A percentile compares a stretch with the other conserved stretches of the same genome.
These are phyloP conservation scores for Chlamydomonas sp. DNA, from an alignment of 139 green algal species.

Conservation along the genomic window DNA sequence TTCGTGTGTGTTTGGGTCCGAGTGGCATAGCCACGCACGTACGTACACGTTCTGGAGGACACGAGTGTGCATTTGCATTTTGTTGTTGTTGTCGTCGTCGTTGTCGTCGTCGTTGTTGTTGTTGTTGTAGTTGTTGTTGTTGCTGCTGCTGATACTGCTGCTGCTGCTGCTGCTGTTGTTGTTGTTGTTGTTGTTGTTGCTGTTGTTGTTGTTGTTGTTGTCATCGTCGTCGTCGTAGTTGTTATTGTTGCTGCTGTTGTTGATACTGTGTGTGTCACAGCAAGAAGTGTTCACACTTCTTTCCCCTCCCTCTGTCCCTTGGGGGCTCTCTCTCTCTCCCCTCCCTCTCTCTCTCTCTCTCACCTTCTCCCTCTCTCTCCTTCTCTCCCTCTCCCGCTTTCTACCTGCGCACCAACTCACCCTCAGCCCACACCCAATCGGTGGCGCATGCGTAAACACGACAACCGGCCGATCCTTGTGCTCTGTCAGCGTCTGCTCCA, in stretches of 20 bases:
- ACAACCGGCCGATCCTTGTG: conserved; percentile 44
- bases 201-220: no score
- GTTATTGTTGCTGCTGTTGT: no score
- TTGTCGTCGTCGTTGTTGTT: no score
- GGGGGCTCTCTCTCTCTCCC: background rate
- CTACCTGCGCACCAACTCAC: conserved; percentile 26
- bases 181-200: no score
- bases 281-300: no score
- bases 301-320: no score
- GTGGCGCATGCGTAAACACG: conserved; percentile 69
- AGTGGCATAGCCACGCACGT: background rate
- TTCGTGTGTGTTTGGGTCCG: background rate
- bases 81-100: no score
- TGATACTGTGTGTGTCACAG: background rate
- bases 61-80: background rate
- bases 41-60: background rate
- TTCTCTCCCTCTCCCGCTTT: background rate
- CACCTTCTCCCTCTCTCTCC: background rate
- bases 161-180: no score
- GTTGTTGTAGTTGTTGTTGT: no score
- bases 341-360: no score
- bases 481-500: conserved; percentile 39
- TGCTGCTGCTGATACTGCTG: no score
- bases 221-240: no score
- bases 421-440: conserved; percentile 68